Conservation (phyloP, 805 yeast species). For the Cyberlindnera euphorbiiphila region DNA sequence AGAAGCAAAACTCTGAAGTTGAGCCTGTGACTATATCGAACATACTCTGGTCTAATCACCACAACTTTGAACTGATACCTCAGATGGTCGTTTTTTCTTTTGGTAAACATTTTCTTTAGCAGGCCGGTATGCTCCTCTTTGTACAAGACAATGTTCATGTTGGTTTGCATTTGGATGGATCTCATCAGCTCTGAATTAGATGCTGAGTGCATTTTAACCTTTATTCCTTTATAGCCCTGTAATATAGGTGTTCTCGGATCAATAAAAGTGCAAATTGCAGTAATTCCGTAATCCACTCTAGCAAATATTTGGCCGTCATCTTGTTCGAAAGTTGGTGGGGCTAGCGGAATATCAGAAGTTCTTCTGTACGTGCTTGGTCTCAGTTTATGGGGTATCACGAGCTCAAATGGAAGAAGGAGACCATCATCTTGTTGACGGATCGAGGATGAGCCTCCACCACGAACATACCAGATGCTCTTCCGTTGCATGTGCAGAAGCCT, state of each 20-base stretch:
- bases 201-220: not conserved
- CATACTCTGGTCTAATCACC: slow-evolving; percentile 4
- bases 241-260: slow-evolving; percentile 1
- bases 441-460: not conserved
- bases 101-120: slow-evolving; percentile 5
- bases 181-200: slow-evolving; percentile 2
- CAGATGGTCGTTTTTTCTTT: not conserved
- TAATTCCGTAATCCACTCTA: slow-evolving; percentile 3
- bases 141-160: not conserved
- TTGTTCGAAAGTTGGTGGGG: slow-evolving; percentile 1
- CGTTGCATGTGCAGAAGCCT: not conserved
- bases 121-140: not conserved
- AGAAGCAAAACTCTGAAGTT: slow-evolving; percentile 8
- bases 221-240: not conserved
- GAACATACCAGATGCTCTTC: not conserved
- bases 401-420: slow-evolving; percentile 2
- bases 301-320: not conserved
- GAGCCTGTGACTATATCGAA: slow-evolving; percentile 7
- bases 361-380: too few species aligned
- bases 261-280: slow-evolving; percentile 1
- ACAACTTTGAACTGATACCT: slow-evolving; percentile 5
- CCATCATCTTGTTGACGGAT: not conserved
- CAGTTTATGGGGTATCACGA: not conserved
- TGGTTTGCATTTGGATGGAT: slow-evolving; percentile 4
- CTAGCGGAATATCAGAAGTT: too few species aligned